A percentile compares a stretch with the other conserved stretches of the same genome.
phyloP scores from a whole-genome alignment of 1,139 yeast species.

The Kazachstania sp. region DNA sequence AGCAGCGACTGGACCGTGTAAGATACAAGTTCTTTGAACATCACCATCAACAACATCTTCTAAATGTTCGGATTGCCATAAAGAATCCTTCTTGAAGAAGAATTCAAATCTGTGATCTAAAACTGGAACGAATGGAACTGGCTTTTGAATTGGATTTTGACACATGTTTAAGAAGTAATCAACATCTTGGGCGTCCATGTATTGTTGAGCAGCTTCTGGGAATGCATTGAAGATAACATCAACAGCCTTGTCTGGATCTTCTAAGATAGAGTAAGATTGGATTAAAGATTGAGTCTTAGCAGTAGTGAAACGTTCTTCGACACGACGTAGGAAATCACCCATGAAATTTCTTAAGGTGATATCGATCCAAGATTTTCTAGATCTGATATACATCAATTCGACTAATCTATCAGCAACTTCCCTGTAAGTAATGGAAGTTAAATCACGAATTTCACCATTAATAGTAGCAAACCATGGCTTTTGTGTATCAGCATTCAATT shows the following conservation, averaged over 20 bases:
- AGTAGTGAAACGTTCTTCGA: slow-evolving; percentile 88
- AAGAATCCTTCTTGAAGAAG: slow-evolving; percentile 95
- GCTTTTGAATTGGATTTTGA: slow-evolving; percentile 81
- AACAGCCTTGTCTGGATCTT: slow-evolving; percentile 54
- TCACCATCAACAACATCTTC: slow-evolving; percentile 95
- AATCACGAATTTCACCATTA: slow-evolving; percentile 71
- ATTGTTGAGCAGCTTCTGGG: slow-evolving; percentile 69
- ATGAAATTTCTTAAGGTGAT: slow-evolving; percentile 73
- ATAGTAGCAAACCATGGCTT: slow-evolving; percentile 85
- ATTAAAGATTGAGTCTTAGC: slow-evolving; percentile 52
- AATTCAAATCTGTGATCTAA: slow-evolving; percentile 90
- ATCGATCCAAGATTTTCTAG: slow-evolving; percentile 85
- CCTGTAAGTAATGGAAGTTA: slow-evolving; percentile 91
- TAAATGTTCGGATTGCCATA: slow-evolving; percentile 97
- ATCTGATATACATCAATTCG: slow-evolving; percentile 78
- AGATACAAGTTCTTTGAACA: slow-evolving; percentile 95
- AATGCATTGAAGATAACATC: slow-evolving; percentile 55
- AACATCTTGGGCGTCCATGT: slow-evolving; percentile 90
- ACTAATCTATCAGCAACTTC: slow-evolving; percentile 84
- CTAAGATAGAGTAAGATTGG: slow-evolving; percentile 63
- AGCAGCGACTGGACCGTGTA: slow-evolving; percentile 98
- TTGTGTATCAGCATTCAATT: slow-evolving; percentile 88
- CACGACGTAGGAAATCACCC: slow-evolving; percentile 83
- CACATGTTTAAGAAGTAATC: slow-evolving; percentile 85
- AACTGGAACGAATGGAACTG: slow-evolving; percentile 95